Evolutionary conservation across 129 eudicot genomes (phyloP).

Genomic region (Pseudognaphalium luteoalbum): DNA sequence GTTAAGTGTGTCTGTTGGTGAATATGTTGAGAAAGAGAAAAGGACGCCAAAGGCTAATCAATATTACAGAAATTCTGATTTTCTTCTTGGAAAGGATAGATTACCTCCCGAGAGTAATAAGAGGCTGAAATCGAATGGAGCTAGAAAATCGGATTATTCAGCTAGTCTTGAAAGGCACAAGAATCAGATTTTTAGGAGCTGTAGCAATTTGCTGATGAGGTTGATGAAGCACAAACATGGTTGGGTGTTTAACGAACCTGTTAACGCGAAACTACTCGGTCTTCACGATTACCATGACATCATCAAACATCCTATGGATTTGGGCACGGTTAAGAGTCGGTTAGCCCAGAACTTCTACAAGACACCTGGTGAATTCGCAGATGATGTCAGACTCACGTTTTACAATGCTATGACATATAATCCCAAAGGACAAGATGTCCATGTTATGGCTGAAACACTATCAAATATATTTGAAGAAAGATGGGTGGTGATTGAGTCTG

Average conservation of each 20-base stretch:
- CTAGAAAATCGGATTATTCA: conserved; percentile 48
- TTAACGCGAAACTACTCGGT: conserved; percentile 38
- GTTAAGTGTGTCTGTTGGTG: conserved; percentile 50
- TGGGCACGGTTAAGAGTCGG: conserved; percentile 50
- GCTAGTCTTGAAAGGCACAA: conserved; percentile 46
- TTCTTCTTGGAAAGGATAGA: conserved; percentile 75
- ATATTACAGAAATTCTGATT: conserved; percentile 66
- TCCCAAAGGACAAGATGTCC: conserved; percentile 50
- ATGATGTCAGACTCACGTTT: conserved; percentile 52
- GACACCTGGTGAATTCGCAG: conserved; percentile 43
- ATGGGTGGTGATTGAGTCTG: conserved; percentile 74
- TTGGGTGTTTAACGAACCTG: conserved; percentile 60
- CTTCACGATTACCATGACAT: conserved; percentile 48
- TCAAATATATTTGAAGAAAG: conserved; percentile 67
- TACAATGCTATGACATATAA: conserved; percentile 49
- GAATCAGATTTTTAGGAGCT: conserved; percentile 57
- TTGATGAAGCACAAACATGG: conserved; percentile 52
- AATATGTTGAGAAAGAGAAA: conserved; percentile 79
- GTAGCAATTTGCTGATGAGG: conserved; percentile 62
- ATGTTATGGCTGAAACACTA: conserved; percentile 77
- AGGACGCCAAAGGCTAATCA: conserved; percentile 92
- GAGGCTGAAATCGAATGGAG: conserved; percentile 48
- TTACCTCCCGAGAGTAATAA: conserved; percentile 81
- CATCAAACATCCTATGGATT: conserved; percentile 56
- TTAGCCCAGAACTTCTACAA: conserved; percentile 38